Evolutionary conservation across 495 filamentous ascomycete species (phyloP).

Genomic region (Penicillium simplicissimum): DNA sequence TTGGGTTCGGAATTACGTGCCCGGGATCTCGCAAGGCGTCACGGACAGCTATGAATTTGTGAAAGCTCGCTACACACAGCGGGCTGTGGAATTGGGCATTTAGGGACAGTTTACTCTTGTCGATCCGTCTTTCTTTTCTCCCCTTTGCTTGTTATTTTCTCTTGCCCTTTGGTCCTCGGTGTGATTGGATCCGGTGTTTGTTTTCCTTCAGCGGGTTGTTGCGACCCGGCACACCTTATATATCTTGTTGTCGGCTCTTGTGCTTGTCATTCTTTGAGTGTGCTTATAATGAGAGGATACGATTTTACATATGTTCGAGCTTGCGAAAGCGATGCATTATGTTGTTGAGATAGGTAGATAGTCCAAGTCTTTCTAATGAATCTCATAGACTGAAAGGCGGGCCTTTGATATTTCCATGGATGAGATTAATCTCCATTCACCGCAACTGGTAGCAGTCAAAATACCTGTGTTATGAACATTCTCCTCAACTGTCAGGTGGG

Average conservation of each 20-base stretch:
- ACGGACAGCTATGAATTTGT: constrained; percentile 48
- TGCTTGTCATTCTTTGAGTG: constrained; percentile 20
- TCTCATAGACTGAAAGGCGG: too few species aligned
- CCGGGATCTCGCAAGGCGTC: constrained; percentile 51
- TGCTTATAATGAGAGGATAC: constrained; percentile 46
- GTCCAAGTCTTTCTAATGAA: background rate
- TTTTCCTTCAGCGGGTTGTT: constrained; percentile 28
- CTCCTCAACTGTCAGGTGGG: background rate
- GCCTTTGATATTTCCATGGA: too few species aligned
- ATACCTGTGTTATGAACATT: background rate
- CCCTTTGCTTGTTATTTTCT: constrained; percentile 16
- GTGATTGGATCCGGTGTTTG: constrained; percentile 24
- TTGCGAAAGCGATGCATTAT: constrained; percentile 14
- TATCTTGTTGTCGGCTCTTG: constrained; percentile 16
- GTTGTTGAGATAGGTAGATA: constrained; percentile 9
- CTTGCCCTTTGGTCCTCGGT: constrained; percentile 15
- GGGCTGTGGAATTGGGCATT: constrained; percentile 39
- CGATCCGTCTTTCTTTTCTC: constrained; percentile 8
- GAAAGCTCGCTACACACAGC: constrained; percentile 44
- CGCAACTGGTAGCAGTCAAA: too few species aligned
- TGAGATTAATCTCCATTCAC: too few species aligned
- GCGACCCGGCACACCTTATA: constrained; percentile 11
- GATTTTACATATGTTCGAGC: constrained; percentile 27
- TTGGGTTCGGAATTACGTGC: constrained; percentile 63
- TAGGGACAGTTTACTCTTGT: constrained; percentile 25